These are phyloP conservation scores for Paratrypanosoma confusum DNA, from an alignment of 208 protist species.

Conservation along the genomic window DNA sequence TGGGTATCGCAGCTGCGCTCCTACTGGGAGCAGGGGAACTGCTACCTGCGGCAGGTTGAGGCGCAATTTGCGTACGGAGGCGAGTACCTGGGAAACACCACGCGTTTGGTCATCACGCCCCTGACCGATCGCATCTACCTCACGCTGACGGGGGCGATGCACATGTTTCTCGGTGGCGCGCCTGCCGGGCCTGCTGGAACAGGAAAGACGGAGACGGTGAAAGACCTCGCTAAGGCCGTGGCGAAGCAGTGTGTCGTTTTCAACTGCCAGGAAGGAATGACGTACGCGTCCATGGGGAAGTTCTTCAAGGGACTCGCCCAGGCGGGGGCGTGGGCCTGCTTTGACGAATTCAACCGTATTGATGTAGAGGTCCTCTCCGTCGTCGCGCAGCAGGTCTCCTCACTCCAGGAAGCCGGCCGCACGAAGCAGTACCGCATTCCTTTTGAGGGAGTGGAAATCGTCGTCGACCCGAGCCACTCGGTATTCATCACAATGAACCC, in stretches of 20 bases:
- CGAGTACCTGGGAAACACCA: conserved; percentile 96
- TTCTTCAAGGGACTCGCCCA: conserved; percentile 96
- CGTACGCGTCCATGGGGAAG: conserved; percentile 94
- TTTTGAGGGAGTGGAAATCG: conserved; percentile 93
- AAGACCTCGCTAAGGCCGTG: conserved; percentile 96
- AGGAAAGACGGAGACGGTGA: conserved; percentile 97
- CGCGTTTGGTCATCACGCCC: conserved; percentile 94
- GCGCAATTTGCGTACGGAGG: conserved; percentile 91
- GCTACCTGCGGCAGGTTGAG: conserved; percentile 85
- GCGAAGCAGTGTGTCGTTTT: conserved; percentile 97
- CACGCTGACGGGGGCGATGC: conserved; percentile 93
- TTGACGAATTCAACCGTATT: conserved; percentile 99
- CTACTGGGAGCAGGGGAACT: conserved; percentile 94
- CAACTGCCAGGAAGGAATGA: conserved; percentile 96
- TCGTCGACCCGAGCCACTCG: conserved; percentile 89
- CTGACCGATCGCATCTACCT: conserved; percentile 96
- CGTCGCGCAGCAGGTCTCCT: conserved; percentile 93
- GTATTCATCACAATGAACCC: conserved; percentile 99
- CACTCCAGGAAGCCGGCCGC: conserved; percentile 85
- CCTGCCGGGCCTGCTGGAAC: conserved; percentile 89
- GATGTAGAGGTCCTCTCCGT: conserved; percentile 96
- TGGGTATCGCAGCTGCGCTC: conserved; percentile 95
- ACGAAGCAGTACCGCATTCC: conserved; percentile 73
- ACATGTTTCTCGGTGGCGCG: conserved; percentile 92
- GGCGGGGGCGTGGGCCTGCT: conserved; percentile 95